Percentiles rank a stretch among this genome's conserved stretches.
Conservation (phyloP, 345 rosid species). For the Dipteronia dyeriana region DNA sequence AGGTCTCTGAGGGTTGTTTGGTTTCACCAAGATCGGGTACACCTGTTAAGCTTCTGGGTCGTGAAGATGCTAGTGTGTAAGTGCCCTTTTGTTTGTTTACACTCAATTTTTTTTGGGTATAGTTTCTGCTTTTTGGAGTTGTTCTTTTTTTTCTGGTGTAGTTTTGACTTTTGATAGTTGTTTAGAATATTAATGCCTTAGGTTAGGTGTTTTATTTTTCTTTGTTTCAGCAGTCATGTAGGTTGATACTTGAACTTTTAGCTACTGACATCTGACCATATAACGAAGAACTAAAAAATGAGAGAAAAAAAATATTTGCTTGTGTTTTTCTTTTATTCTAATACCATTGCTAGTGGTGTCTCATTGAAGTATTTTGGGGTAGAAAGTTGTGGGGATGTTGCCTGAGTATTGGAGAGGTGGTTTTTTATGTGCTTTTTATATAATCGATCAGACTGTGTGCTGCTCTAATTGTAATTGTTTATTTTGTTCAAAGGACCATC, state of each 20-base stretch:
- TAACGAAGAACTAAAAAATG: not conserved
- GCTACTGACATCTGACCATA: not conserved
- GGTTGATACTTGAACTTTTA: not conserved
- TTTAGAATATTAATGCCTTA: not conserved
- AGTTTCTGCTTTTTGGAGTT: no score
- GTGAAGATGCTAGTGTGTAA: slow-evolving; percentile 95
- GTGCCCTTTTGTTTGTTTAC: slow-evolving; percentile 31
- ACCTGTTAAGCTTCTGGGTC: slow-evolving; percentile 95
- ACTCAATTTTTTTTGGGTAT: not conserved
- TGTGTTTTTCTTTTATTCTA: not conserved
- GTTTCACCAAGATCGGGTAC: slow-evolving; percentile 86
- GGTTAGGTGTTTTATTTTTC: not conserved
- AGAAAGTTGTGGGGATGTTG: slow-evolving; percentile 1
- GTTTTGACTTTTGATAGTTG: not conserved
- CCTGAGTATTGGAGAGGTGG: not conserved
- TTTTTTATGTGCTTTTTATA: not conserved
- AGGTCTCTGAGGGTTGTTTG: slow-evolving; percentile 69
- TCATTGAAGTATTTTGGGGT: not conserved
- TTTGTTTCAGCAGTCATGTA: not conserved
- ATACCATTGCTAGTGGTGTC: not conserved
- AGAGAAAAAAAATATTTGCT: not conserved
- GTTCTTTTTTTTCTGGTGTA: not conserved
- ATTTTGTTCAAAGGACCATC: not conserved
- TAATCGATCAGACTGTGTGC: not conserved
- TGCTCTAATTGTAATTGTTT: slow-evolving; percentile 1